Evolutionary conservation across 345 rosid species (phyloP).

Genomic region (Brassica cretica): DNA sequence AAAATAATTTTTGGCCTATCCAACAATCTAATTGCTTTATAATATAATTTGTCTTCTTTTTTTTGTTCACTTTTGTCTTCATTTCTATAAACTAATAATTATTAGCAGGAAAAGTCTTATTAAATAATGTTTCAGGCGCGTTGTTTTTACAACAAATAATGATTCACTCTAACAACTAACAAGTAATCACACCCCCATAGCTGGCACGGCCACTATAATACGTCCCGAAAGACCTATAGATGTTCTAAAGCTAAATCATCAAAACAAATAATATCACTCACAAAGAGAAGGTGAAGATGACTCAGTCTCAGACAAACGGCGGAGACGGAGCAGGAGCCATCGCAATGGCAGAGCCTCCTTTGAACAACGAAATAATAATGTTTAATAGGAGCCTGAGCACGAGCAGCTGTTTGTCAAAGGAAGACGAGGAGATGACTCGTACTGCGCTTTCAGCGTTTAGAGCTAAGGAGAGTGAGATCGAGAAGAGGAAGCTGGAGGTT

Average conservation of each 20-base stretch:
- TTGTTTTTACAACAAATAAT: background rate
- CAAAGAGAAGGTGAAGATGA: constrained; percentile 35
- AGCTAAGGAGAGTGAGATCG: constrained; percentile 73
- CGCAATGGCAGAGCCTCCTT: constrained; percentile 41
- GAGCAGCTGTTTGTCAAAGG: constrained; percentile 69
- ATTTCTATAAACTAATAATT: background rate
- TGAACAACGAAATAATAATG: constrained; percentile 40
- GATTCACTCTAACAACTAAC: background rate
- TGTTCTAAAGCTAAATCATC: background rate
- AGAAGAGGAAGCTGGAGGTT: constrained; percentile 61
- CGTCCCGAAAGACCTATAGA: background rate
- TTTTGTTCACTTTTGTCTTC: too few species aligned
- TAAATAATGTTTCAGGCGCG: background rate
- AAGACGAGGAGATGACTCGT: constrained; percentile 85
- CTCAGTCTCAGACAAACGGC: constrained; percentile 25
- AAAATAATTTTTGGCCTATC: background rate
- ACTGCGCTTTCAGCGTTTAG: constrained; percentile 57
- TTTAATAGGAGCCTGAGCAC: constrained; percentile 65
- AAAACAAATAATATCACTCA: background rate
- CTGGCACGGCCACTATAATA: constrained; percentile 8
- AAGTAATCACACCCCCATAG: background rate
- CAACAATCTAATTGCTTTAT: background rate
- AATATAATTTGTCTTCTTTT: background rate
- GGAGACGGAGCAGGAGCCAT: constrained; percentile 36
- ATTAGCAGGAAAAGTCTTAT: background rate